Base-by-base conservation (phyloP, 495 filamentous ascomycete genomes). In the Aeminium ludgeri region DNA sequence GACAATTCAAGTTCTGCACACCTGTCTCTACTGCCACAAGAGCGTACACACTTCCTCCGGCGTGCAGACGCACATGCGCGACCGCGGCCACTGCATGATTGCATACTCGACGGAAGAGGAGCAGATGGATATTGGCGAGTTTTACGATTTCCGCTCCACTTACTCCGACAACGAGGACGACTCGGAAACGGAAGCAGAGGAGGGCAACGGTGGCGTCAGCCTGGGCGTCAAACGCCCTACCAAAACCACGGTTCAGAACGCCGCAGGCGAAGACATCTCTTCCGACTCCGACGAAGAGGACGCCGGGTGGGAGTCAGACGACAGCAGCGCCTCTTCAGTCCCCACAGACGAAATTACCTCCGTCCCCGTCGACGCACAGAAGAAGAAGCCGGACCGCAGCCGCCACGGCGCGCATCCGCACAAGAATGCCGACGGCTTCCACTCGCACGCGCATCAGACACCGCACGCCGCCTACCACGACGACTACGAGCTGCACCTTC, bases 31-130 rank as follows among this genome's bases (percentile, higher is more conserved):
- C 54, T 99, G 89, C 56, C 75, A 79, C 50, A 82, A 82, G 50
- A 55, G 74, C 20, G 78, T 82, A 55, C 73, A 74, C 44, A 83
- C 74, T 18, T 63, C 76, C 1, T 69, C 72, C 40, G 85, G 81
- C 11, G 70, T 83, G 29, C 83, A 89, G 46, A 91, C 83, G 0
- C 89, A 99, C 58, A 99, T 99, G 89, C 77, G 79, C 27, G 89
- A 99, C 58, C 86, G 85, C 60, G 76, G 82, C 7, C 89, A 99
- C 59, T 95, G 86, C 65, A 92, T 82, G 72, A 86, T 99, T 46
- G 86, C 82, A 0, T 99, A 91, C 58, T 78, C 80, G 33, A 76
- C 73, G 0, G 82, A 94, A 54, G 80, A 80, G 27, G 85, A 99
- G 54, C 84, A 93, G 61, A 67, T 99, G 13, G 85, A 91, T 40